Evolutionary conservation across 2,329 filamentous ascomycete genomes (phyloP), one percentile per base, ranked within the genome.

Genomic region (Arthrobotrys musiformis): DNA sequence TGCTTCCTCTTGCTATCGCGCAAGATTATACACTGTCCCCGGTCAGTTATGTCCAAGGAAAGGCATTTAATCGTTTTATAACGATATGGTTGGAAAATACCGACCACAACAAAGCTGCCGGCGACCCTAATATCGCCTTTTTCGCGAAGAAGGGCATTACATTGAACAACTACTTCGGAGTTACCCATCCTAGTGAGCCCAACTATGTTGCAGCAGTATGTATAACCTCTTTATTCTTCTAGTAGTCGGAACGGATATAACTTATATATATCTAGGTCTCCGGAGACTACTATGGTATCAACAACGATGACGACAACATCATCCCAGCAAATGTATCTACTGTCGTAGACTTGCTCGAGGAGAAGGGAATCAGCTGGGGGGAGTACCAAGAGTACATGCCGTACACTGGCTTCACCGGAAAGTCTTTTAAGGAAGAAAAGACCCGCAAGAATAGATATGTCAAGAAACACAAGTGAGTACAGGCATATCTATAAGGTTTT

Each of bases 81-180:
- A 88, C 89, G 70, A 89, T 94, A 83, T 94, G 90, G 90, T 86
- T 93, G 56, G 92, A 94, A 85, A 94, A 94, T 82, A 92, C 90
- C 58, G 87, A 90, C 83, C 93, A 88, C 79, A 86, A 88, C 63
- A 87, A 89, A 81, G 89, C 91, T 1, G 85, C 85, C 40, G 87
- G 86, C 15, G 90, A 93, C 82, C 84, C 88, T 54, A 89, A 89
- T 82, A 84, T 90, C 19, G 82, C 84, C 44, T 89, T 84, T 84
- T 84, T 91, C 22, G 88, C 89, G 9, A 83, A 85, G 76, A 86
- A 88, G 82, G 91, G 90, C 62, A 88, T 93, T 79, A 87, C 86
- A 3, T 85, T 93, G 30, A 85, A 84, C 56, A 87, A 88, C 80
- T 86, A 87, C 83, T 88, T 86, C 75, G 90, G 86, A 19, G 84